Conservation (phyloP, 345 rosid genomes). For the Chamaenerion angustifolium region DNA sequence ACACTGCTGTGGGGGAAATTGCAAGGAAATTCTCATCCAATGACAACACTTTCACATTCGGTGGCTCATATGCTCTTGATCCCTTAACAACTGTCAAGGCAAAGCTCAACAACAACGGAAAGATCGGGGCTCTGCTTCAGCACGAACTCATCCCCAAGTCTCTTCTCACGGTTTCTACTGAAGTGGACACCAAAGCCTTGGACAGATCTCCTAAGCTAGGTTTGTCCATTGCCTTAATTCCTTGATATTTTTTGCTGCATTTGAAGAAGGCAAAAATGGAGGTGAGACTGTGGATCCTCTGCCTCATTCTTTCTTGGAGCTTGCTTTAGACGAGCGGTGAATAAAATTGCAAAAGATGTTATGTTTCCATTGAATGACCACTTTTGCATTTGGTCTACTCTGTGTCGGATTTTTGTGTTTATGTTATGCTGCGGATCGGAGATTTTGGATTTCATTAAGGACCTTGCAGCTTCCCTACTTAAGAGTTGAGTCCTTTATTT, state of each 20-base stretch:
- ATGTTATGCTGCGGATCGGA: neutral
- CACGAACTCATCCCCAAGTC: constrained; percentile 80
- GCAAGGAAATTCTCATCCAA: constrained; percentile 70
- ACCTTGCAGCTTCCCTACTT: neutral
- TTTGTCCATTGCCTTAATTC: constrained; percentile 64
- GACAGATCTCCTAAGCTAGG: constrained; percentile 82
- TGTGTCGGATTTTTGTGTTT: neutral
- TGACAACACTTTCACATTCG: constrained; percentile 73
- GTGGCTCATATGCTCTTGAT: constrained; percentile 65
- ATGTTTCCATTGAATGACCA: neutral
- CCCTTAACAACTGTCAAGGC: constrained; percentile 64
- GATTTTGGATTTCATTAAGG: neutral
- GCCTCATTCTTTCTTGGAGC: neutral
- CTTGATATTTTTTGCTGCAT: constrained; percentile 17
- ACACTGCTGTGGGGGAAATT: constrained; percentile 64
- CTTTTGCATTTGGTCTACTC: neutral
- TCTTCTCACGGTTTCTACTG: constrained; percentile 62
- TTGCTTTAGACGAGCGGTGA: neutral
- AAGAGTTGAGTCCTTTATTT: neutral
- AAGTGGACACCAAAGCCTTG: constrained; percentile 74
- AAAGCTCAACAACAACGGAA: constrained; percentile 73
- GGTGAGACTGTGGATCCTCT: neutral
- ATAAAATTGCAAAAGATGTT: neutral
- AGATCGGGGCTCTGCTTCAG: constrained; percentile 68
- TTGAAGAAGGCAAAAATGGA: neutral